Conservation (phyloP, 108 stramenopile genomes). For the Cyclostephanos invisitatus region DNA sequence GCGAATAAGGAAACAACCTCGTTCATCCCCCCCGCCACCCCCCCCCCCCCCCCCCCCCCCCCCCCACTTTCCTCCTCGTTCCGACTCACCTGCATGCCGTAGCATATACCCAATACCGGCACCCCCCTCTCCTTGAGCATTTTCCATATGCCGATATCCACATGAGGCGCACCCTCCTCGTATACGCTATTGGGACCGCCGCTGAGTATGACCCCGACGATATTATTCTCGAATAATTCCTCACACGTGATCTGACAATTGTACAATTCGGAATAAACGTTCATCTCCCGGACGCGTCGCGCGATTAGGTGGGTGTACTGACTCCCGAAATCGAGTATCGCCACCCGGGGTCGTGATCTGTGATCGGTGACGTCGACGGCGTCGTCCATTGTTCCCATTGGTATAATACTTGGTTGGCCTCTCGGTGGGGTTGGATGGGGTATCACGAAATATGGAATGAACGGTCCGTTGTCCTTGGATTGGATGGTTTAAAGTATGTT, state of each 20-base stretch:
- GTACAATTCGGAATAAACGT: conserved; percentile 97
- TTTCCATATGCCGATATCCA: conserved; percentile 89
- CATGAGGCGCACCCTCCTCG: conserved; percentile 96
- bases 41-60: too few species aligned
- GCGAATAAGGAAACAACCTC: too few species aligned
- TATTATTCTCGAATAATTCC: conserved; percentile 73
- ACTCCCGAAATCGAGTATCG: conserved; percentile 98
- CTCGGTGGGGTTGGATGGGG: too few species aligned
- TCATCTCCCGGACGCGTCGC: conserved; percentile 93
- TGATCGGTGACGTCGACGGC: conserved; percentile 7
- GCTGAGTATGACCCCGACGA: conserved; percentile 92
- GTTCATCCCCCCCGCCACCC: too few species aligned
- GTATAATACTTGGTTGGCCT: too few species aligned
- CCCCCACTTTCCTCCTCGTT: too few species aligned
- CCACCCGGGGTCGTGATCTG: conserved; percentile 82
- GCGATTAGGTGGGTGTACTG: conserved; percentile 99
- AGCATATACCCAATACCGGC: conserved; percentile 97
- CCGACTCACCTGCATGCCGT: conserved; percentile 90
- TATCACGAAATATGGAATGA: too few species aligned
- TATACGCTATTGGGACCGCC: conserved; percentile 95
- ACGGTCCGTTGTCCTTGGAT: too few species aligned
- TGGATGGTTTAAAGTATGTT: too few species aligned
- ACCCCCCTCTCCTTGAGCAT: conserved; percentile 83
- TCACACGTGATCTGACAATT: conserved; percentile 90
- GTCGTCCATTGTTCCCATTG: too few species aligned